Conservation (phyloP, 2,329 filamentous ascomycete species). For the Aspergillus transmontanensis region DNA sequence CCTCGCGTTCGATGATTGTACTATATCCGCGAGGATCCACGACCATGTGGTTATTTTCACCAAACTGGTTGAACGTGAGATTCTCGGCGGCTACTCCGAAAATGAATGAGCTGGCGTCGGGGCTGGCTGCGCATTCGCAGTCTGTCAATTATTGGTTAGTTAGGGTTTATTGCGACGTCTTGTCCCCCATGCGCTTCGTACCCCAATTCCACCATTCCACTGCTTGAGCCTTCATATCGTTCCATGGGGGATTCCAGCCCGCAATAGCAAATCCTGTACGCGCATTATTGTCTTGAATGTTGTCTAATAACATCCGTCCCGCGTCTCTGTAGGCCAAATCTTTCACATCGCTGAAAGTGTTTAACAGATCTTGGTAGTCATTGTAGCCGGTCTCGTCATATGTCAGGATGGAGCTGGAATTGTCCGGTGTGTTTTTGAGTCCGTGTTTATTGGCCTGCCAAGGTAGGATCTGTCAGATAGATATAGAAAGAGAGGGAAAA, state of each 20-base stretch:
- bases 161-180: not conserved
- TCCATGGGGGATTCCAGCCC: slow-evolving; percentile 62
- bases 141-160: slow-evolving; percentile 38
- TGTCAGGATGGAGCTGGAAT: slow-evolving; percentile 61
- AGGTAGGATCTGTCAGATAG: not conserved
- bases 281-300: slow-evolving; percentile 64
- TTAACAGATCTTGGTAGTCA: slow-evolving; percentile 55
- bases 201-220: slow-evolving; percentile 62
- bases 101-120: slow-evolving; percentile 58
- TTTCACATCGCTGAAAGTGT: slow-evolving; percentile 54
- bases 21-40: slow-evolving; percentile 65
- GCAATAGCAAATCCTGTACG: slow-evolving; percentile 61
- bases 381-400: slow-evolving; percentile 61
- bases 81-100: slow-evolving; percentile 62
- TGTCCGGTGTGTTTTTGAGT: slow-evolving; percentile 58
- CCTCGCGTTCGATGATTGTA: slow-evolving; percentile 59
- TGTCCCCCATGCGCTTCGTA: slow-evolving; percentile 20
- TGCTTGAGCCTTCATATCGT: slow-evolving; percentile 58
- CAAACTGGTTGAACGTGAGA: slow-evolving; percentile 64
- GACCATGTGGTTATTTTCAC: slow-evolving; percentile 64
- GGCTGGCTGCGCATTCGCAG: slow-evolving; percentile 61
- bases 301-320: slow-evolving; percentile 59
- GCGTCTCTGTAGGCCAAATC: slow-evolving; percentile 53
- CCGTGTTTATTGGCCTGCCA: slow-evolving; percentile 57
- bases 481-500: not conserved